A percentile compares a stretch with the other conserved stretches of the same genome.
Conservation (phyloP, 768 basidiomycete genomes). For the Hygrocybe coccinea region DNA sequence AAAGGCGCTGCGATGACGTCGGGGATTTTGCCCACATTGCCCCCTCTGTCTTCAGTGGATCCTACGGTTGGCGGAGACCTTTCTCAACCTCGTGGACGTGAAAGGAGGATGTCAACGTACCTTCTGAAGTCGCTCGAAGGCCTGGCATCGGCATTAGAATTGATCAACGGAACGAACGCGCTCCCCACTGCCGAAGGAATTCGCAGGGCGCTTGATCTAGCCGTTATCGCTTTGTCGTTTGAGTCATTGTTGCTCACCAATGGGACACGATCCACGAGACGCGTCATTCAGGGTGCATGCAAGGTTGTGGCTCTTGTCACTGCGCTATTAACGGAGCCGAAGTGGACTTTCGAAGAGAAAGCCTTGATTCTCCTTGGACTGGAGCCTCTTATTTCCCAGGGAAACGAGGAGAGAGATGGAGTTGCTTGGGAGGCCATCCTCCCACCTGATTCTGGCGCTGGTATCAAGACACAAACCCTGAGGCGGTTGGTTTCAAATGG, state of each 20-base stretch:
- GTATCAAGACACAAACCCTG: constrained; percentile 58
- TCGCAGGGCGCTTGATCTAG: constrained; percentile 65
- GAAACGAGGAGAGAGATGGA: constrained; percentile 26
- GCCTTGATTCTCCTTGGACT: constrained; percentile 60
- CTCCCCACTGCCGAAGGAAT: constrained; percentile 57
- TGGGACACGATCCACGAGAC: constrained; percentile 54
- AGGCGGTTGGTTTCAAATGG: constrained; percentile 26
- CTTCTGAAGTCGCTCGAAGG: constrained; percentile 59
- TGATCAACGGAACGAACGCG: constrained; percentile 23
- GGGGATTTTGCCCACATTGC: neutral
- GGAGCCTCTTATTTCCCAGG: constrained; percentile 54
- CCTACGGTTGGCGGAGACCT: constrained; percentile 25
- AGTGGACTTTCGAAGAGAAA: constrained; percentile 61
- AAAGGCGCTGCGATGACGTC: neutral
- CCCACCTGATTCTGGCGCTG: constrained; percentile 43
- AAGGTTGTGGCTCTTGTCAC: constrained; percentile 40
- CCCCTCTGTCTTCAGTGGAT: neutral
- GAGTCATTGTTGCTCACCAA: constrained; percentile 63
- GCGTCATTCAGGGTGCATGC: constrained; percentile 60
- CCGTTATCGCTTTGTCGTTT: constrained; percentile 61
- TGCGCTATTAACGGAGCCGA: constrained; percentile 36
- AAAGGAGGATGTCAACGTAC: constrained; percentile 58
- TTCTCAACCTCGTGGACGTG: constrained; percentile 49
- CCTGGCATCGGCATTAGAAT: constrained; percentile 46
- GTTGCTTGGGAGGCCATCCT: constrained; percentile 43